A percentile compares a stretch with the other conserved stretches of the same genome.
phyloP scores from a whole-genome alignment of 2,329 filamentous ascomycete species.

The Penicillium griseofulvum region DNA sequence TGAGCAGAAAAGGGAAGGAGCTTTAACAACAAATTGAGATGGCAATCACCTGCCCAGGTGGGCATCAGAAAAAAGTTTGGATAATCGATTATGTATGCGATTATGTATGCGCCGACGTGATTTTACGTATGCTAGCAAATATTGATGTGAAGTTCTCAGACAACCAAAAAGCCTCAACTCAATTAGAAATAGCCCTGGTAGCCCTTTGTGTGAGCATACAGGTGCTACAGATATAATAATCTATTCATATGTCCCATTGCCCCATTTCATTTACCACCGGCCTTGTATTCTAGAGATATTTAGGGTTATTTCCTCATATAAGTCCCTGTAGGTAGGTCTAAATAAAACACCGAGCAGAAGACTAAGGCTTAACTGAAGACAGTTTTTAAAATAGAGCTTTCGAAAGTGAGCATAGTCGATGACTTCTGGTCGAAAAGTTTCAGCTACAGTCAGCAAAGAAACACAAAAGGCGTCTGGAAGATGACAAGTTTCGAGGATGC shows the following conservation, averaged over 20 bases:
- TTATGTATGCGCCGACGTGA: neutral
- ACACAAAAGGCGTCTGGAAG: neutral
- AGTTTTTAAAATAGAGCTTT: neutral
- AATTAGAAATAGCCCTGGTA: neutral
- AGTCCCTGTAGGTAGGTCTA: neutral
- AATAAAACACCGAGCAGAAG: neutral
- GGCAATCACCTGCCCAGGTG: no score
- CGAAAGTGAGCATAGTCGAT: neutral
- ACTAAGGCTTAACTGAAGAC: neutral
- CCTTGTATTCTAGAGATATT: neutral
- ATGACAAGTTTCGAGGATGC: neutral
- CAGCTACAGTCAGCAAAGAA: slow-evolving; percentile 10
- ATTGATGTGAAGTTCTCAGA: neutral
- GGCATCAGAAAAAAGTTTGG: neutral
- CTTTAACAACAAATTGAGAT: neutral
- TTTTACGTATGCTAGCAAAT: neutral
- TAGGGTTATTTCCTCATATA: neutral
- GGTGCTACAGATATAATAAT: neutral
- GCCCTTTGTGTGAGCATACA: neutral
- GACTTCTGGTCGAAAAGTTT: neutral
- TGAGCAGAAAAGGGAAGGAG: neutral
- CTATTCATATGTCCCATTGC: neutral
- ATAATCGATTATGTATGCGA: neutral
- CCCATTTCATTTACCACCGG: neutral
- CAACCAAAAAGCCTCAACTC: neutral